Evolutionary conservation across 2,329 filamentous ascomycete genomes (phyloP).

Genomic region (Diplodia scrobiculata): DNA sequence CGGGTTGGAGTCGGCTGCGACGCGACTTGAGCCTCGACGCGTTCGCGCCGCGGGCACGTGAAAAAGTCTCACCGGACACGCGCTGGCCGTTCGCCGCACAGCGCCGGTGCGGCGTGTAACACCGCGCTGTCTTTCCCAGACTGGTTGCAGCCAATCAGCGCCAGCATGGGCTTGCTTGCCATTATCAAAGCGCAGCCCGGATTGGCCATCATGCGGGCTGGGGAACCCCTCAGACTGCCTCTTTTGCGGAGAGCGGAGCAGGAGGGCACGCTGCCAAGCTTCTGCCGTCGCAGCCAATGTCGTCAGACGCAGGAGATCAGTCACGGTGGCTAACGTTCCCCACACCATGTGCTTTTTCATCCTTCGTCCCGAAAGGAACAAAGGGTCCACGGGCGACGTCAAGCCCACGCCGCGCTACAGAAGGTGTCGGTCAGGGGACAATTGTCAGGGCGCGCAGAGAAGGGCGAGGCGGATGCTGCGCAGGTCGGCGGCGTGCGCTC

Average conservation of each 20-base stretch:
- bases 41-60: constrained; percentile 22
- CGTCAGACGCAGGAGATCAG: constrained; percentile 20
- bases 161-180: background rate
- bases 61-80: background rate
- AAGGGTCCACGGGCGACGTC: constrained; percentile 10
- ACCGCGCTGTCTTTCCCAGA: too few relatives aligned
- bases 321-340: constrained; percentile 13
- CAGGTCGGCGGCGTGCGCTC: constrained; percentile 8
- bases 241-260: background rate
- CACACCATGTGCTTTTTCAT: constrained; percentile 15
- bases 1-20: constrained; percentile 6
- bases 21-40: constrained; percentile 17
- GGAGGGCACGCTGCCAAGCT: constrained; percentile 6
- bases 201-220: background rate
- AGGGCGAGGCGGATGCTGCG: constrained; percentile 6
- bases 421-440: constrained; percentile 5
- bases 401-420: background rate
- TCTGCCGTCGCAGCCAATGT: constrained; percentile 9
- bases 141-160: background rate
- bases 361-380: constrained; percentile 4
- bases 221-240: background rate
- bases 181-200: background rate
- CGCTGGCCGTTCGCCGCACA: background rate
- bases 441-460: constrained; percentile 9
- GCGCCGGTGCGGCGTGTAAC: background rate